A percentile compares a stretch with the other conserved stretches of the same genome.
Conservation (phyloP, 331 rosid species). For the Pyrus hybrid region DNA sequence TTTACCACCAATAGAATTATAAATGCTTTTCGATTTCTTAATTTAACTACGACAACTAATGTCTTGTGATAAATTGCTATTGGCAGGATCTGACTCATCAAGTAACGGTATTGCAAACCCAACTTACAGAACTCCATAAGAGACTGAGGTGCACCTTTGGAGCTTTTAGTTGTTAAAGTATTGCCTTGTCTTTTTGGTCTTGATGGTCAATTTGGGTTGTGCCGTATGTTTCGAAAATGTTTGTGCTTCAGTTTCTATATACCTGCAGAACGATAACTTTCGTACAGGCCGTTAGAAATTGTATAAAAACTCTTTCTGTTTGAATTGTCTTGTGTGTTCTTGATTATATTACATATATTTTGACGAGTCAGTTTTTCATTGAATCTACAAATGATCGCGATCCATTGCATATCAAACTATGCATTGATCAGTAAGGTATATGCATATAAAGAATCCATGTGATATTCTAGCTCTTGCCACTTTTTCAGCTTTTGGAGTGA, state of each 20-base stretch:
- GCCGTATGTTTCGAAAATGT: neutral
- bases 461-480: constrained; percentile 14
- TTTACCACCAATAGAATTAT: neutral
- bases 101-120: constrained; percentile 36
- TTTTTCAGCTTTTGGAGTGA: constrained; percentile 58
- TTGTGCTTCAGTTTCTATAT: neutral
- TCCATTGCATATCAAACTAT: neutral
- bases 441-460: neutral
- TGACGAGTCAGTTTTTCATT: neutral
- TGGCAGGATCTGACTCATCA: constrained; percentile 49
- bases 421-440: neutral
- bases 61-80: constrained; percentile 15
- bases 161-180: constrained; percentile 58
- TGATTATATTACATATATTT: neutral
- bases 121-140: constrained; percentile 43
- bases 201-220: constrained; percentile 3
- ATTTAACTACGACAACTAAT: constrained; percentile 4
- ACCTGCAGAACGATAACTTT: neutral
- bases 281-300: neutral
- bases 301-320: neutral
- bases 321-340: neutral
- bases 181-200: constrained; percentile 47
- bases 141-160: constrained; percentile 81
- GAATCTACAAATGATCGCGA: neutral
- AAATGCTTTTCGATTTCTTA: neutral